Evolutionary conservation across 2,329 filamentous ascomycete species (phyloP), one percentile per base, ranked within the genome.

Genomic region (Cercospora beticola): DNA sequence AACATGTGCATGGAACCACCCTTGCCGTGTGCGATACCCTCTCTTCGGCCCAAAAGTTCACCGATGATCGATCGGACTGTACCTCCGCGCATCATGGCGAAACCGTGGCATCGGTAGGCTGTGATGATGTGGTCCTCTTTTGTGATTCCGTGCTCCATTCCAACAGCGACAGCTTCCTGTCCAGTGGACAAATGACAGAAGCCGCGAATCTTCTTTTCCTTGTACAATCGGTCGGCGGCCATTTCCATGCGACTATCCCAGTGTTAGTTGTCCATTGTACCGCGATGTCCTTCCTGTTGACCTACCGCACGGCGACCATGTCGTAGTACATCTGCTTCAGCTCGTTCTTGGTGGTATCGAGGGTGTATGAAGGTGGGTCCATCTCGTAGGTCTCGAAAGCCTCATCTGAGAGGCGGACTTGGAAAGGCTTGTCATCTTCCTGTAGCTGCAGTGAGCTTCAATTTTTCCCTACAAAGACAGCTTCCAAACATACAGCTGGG

Each of bases 1-100:
- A 99, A 99, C 95, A 99, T 99, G 88, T 99, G 95, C 95, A 99
- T 99, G 73, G 94, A 97, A 74, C 95, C 95, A 82, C 95, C 95
- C 89, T 99, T 99, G 82, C 95, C 95, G 86, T 97, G 97, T 71
- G 95, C 92, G 79, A 99, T 97, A 85, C 95, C 95, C 82, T 96
- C 93, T 81, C 94, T 90, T 78, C 95, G 92, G 78, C 95, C 95
- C 66, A 99, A 89, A 75, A 98, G 88, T 86, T 98, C 94, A 77
- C 94, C 94, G 76, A 98, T 96, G 83, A 98, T 96, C 77, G 92
- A 93, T 80, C 93, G 91, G 78, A 97, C 90, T 74, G 89, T 88
- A 76, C 88, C 95, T 76, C 95, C 95, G 75, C 95, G 93, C 94
- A 99, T 97, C 82, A 96, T 84, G 74, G 95, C 94, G 82, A 94